phyloP scores from a whole-genome alignment of 352 stramenopile species.

The Globisporangium perplexum region DNA sequence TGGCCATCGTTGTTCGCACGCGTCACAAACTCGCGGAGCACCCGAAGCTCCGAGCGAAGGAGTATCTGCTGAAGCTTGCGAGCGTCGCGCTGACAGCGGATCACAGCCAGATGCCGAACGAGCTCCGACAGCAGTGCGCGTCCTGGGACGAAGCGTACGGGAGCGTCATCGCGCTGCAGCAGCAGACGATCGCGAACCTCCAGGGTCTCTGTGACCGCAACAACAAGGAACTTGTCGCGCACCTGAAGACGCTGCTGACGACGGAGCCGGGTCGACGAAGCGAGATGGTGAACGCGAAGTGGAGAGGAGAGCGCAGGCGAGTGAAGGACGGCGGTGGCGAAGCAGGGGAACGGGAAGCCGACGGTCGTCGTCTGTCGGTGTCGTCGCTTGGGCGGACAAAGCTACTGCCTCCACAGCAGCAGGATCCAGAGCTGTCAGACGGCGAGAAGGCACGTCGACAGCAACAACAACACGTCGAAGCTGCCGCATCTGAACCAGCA shows the following conservation, averaged over 20 bases:
- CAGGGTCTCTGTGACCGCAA: slow-evolving; percentile 48
- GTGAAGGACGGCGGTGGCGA: background rate
- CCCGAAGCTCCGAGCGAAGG: slow-evolving; percentile 57
- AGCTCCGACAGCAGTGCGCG: slow-evolving; percentile 25
- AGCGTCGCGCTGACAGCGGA: slow-evolving; percentile 11
- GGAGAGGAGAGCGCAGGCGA: background rate
- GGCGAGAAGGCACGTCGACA: background rate
- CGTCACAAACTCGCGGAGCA: slow-evolving; percentile 49
- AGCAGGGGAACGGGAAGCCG: background rate
- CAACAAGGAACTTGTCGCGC: slow-evolving; percentile 31
- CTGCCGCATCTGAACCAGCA: background rate
- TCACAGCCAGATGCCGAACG: slow-evolving; percentile 16
- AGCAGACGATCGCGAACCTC: slow-evolving; percentile 65
- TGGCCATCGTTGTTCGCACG: slow-evolving; percentile 58
- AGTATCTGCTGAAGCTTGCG: slow-evolving; percentile 59
- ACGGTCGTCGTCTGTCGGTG: background rate
- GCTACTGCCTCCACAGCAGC: slow-evolving; percentile 44
- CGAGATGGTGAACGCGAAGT: slow-evolving; percentile 13
- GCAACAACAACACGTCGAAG: background rate
- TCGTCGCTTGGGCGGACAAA: background rate
- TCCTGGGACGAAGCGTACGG: slow-evolving; percentile 74
- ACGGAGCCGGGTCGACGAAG: slow-evolving; percentile 31
- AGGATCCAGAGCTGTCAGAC: slow-evolving; percentile 31
- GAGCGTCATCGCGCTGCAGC: slow-evolving; percentile 68
- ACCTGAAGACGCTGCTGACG: slow-evolving; percentile 47